Conservation (phyloP, 2,329 filamentous ascomycete species). For the Ramichloridium luteum region DNA sequence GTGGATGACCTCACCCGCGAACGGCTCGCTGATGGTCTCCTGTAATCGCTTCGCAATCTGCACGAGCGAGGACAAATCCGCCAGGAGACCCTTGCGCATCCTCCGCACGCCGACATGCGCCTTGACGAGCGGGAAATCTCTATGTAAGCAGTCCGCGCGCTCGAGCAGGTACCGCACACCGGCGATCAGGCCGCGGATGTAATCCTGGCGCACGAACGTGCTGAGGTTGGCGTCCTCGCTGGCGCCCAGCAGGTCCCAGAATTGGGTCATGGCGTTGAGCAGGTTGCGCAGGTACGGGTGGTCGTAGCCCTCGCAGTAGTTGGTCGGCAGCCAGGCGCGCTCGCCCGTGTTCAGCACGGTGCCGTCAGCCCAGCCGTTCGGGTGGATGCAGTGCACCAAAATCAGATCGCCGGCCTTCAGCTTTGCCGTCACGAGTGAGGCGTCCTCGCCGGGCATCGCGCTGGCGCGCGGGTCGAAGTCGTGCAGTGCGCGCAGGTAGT, state of each 20-base stretch:
- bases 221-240: constrained; percentile 53
- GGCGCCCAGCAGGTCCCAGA: constrained; percentile 80
- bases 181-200: constrained; percentile 86
- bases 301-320: constrained; percentile 94
- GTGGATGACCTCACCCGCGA: constrained; percentile 49
- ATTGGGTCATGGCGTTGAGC: constrained; percentile 73
- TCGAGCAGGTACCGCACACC: constrained; percentile 85
- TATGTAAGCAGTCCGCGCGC: constrained; percentile 72
- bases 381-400: constrained; percentile 89
- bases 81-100: constrained; percentile 74
- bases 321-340: constrained; percentile 91
- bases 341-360: constrained; percentile 76
- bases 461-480: constrained; percentile 73
- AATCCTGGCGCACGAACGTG: constrained; percentile 81
- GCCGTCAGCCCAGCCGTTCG: constrained; percentile 96
- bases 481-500: constrained; percentile 89
- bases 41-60: constrained; percentile 79
- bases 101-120: constrained; percentile 63
- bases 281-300: constrained; percentile 75
- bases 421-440: constrained; percentile 58
- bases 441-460: constrained; percentile 46
- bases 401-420: constrained; percentile 86
- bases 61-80: constrained; percentile 79
- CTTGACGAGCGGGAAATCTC: constrained; percentile 65
- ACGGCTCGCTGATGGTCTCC: constrained; percentile 49